Base-by-base conservation (phyloP, 139 green algal species). In the Parachlorella kessleri region DNA sequence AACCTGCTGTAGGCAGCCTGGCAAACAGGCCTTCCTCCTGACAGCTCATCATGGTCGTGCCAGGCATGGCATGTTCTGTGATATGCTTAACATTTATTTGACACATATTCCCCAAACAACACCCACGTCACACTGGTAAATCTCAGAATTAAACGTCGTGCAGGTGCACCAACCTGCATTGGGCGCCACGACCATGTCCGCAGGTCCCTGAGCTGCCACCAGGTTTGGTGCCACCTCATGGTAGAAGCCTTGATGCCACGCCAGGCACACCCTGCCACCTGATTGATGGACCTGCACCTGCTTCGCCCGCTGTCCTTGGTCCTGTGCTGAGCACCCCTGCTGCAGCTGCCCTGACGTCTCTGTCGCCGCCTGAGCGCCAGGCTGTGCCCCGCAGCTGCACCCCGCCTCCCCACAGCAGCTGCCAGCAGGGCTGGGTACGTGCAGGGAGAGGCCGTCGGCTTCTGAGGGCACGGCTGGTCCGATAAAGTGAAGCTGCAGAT, bases 131-230 rank as follows among this genome's bases (percentile, higher is more conserved):
- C n/a, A n/a, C n/a, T n/a, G n/a, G n/a, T n/a, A n/a, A n/a, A n/a
- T 59, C 21, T 59, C 48, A 14, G 21, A 59, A 59, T 10, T 59
- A 59, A 28, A 59, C 18, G 48, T 18, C 48, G 10, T 59, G 10
- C 18, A 14, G 21, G 21, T 59, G 48, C 0, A 5, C 40, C 6
- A 30, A 74, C 74, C 75, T 66, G 84, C 84, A 39, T 88, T 88
- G 26, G 66, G 75, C 0, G 26, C 75, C 28, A 81, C 75, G 26
- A 81, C 66, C 6, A 42, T 37, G 21, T 81, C 65, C 3, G 75
- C 65, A 7, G 41, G 14, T 32, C 75, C 75, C 9, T 75, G 66
- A 65, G 26, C 41, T 3, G 14, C 23, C 28, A 24, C 75, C 75
- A 81, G 66, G 65, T 81, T 66, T 32, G 66, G 28, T 26, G 75